phyloP scores from a whole-genome alignment of 306 rosid species.

The Echinosophora koreensis region DNA sequence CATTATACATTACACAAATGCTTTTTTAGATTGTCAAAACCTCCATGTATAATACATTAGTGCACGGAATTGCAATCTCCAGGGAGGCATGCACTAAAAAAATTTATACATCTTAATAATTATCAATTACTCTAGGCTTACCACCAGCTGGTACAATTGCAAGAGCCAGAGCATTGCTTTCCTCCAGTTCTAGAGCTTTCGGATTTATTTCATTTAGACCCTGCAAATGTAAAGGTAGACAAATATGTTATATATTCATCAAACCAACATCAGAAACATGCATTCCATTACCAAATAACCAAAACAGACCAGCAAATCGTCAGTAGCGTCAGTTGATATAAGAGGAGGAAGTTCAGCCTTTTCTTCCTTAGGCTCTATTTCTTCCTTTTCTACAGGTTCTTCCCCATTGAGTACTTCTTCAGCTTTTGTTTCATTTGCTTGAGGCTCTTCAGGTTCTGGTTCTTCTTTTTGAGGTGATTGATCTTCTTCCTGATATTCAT shows the following conservation, averaged over 20 bases:
- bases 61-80: slow-evolving; percentile 13
- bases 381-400: slow-evolving; percentile 52
- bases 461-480: slow-evolving; percentile 55
- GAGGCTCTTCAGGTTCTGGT: slow-evolving; percentile 55
- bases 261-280: slow-evolving; percentile 38
- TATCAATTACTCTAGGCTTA: slow-evolving; percentile 41
- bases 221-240: slow-evolving; percentile 58
- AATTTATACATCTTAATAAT: slow-evolving; percentile 16
- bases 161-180: slow-evolving; percentile 86
- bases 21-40: no score
- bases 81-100: slow-evolving; percentile 10
- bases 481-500: slow-evolving; percentile 66
- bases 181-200: slow-evolving; percentile 77
- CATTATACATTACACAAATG: no score
- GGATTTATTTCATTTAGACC: slow-evolving; percentile 82
- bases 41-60: not conserved
- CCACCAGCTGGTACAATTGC: slow-evolving; percentile 85
- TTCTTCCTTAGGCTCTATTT: slow-evolving; percentile 57
- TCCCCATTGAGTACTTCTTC: slow-evolving; percentile 60
- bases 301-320: slow-evolving; percentile 75
- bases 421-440: slow-evolving; percentile 54
- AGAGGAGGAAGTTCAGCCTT: slow-evolving; percentile 65
- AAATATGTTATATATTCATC: slow-evolving; percentile 3
- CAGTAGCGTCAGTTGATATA: slow-evolving; percentile 64
- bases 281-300: slow-evolving; percentile 16